These are phyloP conservation scores for Helminthosporium solani DNA, from an alignment of 2,329 filamentous ascomycete genomes.

Conservation along the genomic window DNA sequence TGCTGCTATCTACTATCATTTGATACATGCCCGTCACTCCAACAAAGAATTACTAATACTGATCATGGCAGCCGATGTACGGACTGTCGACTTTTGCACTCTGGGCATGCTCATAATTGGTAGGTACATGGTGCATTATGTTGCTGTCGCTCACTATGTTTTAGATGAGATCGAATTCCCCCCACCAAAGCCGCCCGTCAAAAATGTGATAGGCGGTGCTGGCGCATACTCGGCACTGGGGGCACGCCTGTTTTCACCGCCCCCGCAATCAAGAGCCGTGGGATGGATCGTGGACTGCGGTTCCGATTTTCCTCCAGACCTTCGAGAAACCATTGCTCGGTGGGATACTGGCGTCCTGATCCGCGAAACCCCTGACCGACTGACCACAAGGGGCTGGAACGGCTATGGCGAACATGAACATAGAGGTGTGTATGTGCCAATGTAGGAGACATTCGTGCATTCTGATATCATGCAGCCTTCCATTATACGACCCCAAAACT, in stretches of 20 bases:
- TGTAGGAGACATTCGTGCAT: not conserved
- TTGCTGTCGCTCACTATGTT: slow-evolving; percentile 12
- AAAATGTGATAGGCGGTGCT: slow-evolving; percentile 81
- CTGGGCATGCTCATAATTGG: slow-evolving; percentile 66
- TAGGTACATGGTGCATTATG: slow-evolving; percentile 32
- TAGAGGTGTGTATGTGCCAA: slow-evolving; percentile 47
- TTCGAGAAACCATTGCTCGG: slow-evolving; percentile 63
- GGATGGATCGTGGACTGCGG: slow-evolving; percentile 93
- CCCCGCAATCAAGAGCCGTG: slow-evolving; percentile 62
- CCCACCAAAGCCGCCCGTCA: slow-evolving; percentile 66
- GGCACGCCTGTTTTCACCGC: slow-evolving; percentile 81
- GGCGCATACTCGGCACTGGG: slow-evolving; percentile 85
- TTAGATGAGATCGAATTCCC: slow-evolving; percentile 89
- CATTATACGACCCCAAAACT: slow-evolving; percentile 85
- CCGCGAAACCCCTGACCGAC: slow-evolving; percentile 63
- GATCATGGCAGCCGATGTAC: slow-evolving; percentile 13
- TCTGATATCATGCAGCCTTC: slow-evolving; percentile 58
- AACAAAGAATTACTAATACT: too few relatives aligned
- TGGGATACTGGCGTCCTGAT: slow-evolving; percentile 77
- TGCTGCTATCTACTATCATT: too few relatives aligned
- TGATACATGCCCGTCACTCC: too few relatives aligned
- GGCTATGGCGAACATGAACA: slow-evolving; percentile 73
- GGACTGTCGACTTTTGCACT: slow-evolving; percentile 57
- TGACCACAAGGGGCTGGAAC: slow-evolving; percentile 92
- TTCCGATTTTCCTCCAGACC: slow-evolving; percentile 73